These are phyloP conservation scores for Suillus spraguei DNA, from an alignment of 768 basidiomycete species.

Conservation along the genomic window DNA sequence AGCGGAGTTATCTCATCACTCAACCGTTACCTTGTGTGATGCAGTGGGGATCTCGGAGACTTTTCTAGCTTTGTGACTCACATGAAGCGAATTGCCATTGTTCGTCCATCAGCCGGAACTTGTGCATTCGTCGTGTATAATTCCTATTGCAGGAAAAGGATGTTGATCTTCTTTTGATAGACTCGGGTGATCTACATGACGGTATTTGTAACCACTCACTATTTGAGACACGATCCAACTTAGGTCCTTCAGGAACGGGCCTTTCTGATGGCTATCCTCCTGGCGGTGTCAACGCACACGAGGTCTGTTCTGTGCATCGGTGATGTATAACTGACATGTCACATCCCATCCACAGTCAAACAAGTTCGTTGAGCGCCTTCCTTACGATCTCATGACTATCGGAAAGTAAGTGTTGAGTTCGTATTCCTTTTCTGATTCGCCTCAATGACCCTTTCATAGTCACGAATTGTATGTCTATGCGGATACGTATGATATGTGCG, in stretches of 20 bases:
- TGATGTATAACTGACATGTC: constrained; percentile 4
- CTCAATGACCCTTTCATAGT: constrained; percentile 34
- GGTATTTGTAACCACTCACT: constrained; percentile 34
- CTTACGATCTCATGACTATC: constrained; percentile 82
- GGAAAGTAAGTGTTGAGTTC: constrained; percentile 60
- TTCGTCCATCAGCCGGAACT: constrained; percentile 26
- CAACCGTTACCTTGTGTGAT: background rate
- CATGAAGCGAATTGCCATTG: constrained; percentile 75
- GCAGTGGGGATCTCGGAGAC: constrained; percentile 71
- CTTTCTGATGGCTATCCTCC: constrained; percentile 74
- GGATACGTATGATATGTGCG: constrained; percentile 66
- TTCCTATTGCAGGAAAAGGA: constrained; percentile 50
- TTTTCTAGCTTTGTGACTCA: constrained; percentile 82
- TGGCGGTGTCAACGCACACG: constrained; percentile 72
- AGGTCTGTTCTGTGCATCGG: constrained; percentile 41
- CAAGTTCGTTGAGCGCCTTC: constrained; percentile 70
- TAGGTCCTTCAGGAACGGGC: constrained; percentile 59
- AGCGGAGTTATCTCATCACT: background rate
- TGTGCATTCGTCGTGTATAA: background rate
- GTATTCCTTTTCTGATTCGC: background rate
- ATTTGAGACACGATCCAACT: background rate
- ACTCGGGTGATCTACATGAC: constrained; percentile 78
- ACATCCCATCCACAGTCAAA: constrained; percentile 51
- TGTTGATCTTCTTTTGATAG: constrained; percentile 82
- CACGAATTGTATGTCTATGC: constrained; percentile 83